Percentiles rank a stretch among this genome's conserved stretches.
These are phyloP conservation scores for Wallemia hederae DNA, from an alignment of 1,284 basidiomycete species.

Conservation along the genomic window DNA sequence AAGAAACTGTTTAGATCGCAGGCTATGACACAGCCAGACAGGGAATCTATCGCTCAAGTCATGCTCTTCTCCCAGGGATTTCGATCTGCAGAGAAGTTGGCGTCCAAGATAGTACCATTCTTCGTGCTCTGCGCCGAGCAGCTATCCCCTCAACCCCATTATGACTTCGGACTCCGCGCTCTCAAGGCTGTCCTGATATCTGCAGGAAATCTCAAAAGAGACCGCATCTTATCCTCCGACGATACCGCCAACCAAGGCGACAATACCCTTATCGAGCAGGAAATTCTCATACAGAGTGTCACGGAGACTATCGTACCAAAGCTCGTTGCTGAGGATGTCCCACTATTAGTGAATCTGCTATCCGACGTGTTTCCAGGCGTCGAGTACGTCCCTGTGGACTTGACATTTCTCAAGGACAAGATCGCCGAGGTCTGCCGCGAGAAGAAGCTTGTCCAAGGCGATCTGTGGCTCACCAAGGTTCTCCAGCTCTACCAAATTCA, in stretches of 20 bases:
- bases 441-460: conserved; percentile 51
- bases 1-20: conserved; percentile 36
- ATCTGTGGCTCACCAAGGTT: conserved; percentile 82
- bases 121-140: conserved; percentile 97
- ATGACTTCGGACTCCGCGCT: conserved; percentile 94
- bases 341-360: conserved; percentile 64
- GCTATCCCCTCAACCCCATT: conserved; percentile 86
- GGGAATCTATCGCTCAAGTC: conserved; percentile 94
- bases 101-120: conserved; percentile 93
- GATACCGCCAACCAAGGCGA: conserved; percentile 25
- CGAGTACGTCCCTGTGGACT: conserved; percentile 61
- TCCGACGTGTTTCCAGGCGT: conserved; percentile 95
- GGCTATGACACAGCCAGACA: conserved; percentile 96
- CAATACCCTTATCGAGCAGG: conserved; percentile 54
- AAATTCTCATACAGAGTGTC: conserved; percentile 96
- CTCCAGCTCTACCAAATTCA: conserved; percentile 96
- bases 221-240: conserved; percentile 30
- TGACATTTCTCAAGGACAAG: conserved; percentile 53
- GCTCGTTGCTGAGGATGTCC: conserved; percentile 87
- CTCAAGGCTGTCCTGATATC: conserved; percentile 87
- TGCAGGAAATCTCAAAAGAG: conserved; percentile 89
- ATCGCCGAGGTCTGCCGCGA: conserved; percentile 67
- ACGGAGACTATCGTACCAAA: conserved; percentile 97
- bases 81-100: conserved; percentile 78
- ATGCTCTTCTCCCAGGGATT: conserved; percentile 99